Evolutionary conservation across 2,329 filamentous ascomycete species (phyloP).

Genomic region (Aureobasidium sp.): DNA sequence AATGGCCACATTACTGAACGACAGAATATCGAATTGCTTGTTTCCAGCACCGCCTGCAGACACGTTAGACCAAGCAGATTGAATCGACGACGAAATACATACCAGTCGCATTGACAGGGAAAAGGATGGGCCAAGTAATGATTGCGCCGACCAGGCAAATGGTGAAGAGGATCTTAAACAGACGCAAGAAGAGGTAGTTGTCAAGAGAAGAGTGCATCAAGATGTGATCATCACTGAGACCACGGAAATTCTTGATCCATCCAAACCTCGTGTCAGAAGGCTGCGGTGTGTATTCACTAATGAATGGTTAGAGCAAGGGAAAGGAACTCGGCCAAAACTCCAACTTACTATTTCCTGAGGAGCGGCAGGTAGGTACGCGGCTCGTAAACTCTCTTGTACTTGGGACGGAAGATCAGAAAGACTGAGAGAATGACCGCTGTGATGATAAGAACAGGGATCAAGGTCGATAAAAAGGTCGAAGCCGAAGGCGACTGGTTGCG

Average conservation of each 20-base stretch:
- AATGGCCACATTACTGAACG: conserved; percentile 32
- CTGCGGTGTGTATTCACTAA: conserved; percentile 37
- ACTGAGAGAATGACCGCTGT: conserved; percentile 28
- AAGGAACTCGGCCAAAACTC: background rate
- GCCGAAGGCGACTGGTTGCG: conserved; percentile 27
- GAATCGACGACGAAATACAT: background rate
- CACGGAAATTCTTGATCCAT: conserved; percentile 45
- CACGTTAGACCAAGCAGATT: background rate
- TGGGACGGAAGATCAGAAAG: conserved; percentile 37
- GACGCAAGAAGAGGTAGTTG: conserved; percentile 42
- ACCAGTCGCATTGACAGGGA: conserved; percentile 53
- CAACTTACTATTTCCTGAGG: conserved; percentile 31
- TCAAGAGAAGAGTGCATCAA: conserved; percentile 44
- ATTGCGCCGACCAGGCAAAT: conserved; percentile 37
- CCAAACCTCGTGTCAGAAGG: conserved; percentile 27
- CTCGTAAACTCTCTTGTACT: conserved; percentile 39
- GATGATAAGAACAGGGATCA: conserved; percentile 29
- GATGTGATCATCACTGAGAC: conserved; percentile 39
- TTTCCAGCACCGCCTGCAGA: conserved; percentile 49
- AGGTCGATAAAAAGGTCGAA: conserved; percentile 29
- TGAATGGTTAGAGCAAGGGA: background rate
- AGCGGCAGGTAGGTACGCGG: conserved; percentile 40
- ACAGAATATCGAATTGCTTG: conserved; percentile 27
- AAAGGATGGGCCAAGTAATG: conserved; percentile 42
- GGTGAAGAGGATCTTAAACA: conserved; percentile 38